A percentile compares a stretch with the other conserved stretches of the same genome.
Evolutionary conservation across 2,329 filamentous ascomycete species (phyloP).

Genomic region (Verticillium tricorpus): DNA sequence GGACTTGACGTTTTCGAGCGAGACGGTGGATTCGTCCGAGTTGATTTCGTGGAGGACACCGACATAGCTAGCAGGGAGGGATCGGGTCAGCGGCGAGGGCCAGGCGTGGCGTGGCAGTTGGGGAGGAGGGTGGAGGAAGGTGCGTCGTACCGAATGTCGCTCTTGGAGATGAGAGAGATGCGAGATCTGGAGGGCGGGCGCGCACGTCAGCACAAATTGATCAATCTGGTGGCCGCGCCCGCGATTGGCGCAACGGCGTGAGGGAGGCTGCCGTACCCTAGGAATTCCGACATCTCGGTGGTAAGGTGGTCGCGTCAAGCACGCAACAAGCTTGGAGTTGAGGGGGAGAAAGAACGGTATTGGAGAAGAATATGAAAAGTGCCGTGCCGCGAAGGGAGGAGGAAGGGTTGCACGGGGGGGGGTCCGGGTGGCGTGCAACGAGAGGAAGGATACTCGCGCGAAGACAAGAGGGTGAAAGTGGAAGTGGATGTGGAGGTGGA

Average conservation of each 20-base stretch:
- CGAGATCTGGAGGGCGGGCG: conserved; percentile 58
- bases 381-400: background rate
- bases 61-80: conserved; percentile 64
- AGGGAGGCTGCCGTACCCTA: conserved; percentile 42
- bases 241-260: background rate
- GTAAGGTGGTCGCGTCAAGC: conserved; percentile 32
- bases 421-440: background rate
- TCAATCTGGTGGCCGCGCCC: conserved; percentile 4
- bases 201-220: conserved; percentile 22
- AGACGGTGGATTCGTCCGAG: conserved; percentile 93
- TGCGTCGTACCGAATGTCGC: conserved; percentile 79
- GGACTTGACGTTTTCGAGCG: conserved; percentile 91
- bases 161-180: conserved; percentile 96
- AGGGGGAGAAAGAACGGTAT: background rate
- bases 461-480: background rate
- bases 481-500: background rate
- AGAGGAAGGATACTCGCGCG: background rate
- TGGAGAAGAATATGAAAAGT: background rate
- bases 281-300: conserved; percentile 53
- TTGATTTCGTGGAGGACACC: conserved; percentile 97
- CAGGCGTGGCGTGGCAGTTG: conserved; percentile 2
- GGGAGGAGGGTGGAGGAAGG: conserved; percentile 8
- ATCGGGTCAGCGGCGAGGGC: background rate
- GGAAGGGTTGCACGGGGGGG: background rate
- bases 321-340: conserved; percentile 28